Base-by-base conservation (phyloP, 179 eudicot genomes). In the Actinidia chinensis region DNA sequence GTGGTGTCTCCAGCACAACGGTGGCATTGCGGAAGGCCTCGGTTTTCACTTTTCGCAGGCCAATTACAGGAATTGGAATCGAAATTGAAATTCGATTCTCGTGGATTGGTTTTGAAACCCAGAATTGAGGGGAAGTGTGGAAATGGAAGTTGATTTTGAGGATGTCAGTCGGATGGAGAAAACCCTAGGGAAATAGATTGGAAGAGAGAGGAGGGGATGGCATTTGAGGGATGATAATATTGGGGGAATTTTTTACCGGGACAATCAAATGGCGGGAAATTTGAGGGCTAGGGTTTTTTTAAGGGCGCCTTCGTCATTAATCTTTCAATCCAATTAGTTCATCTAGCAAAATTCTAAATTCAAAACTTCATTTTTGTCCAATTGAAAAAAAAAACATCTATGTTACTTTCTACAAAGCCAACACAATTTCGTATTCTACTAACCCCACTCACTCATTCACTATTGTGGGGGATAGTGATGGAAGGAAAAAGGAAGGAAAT, bases 1-100 rank as follows among this genome's bases (percentile, higher is more conserved):
- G 74, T 93, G 98, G 80, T 90, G 97, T 56, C 89, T 88, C 97
- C 93, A 90, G 76, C 71, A 80, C 64, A 94, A 70, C 64, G 84
- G 43, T 51, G 77, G 52, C 77, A 74, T 74, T 40, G 65, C 2
- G 12, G 4, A n/a, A 18, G 17, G 36, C 40, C 36, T 60, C 18
- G 22, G 22, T 7, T 15, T 71, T 33, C 12, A 10, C 42, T 43
- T 55, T 56, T 25, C 48, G 33, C 65, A 36, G 46, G 50, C 14
- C 36, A 55, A 10, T 54, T 36, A 36, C 10, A 20, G 48, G 48
- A 42, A 17, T 66, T 42, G 12, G 23, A 2, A 8, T 66, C 18
- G 47, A 36, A 40, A 18, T 44, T 43, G 22, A 17, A 66, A 18
- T 42, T 17, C 10, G 8, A n/a, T n/a, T 58, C 25, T 20, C 63